Base-by-base conservation (phyloP, 1,284 basidiomycete species). In the Paramarasmius palmivorus region DNA sequence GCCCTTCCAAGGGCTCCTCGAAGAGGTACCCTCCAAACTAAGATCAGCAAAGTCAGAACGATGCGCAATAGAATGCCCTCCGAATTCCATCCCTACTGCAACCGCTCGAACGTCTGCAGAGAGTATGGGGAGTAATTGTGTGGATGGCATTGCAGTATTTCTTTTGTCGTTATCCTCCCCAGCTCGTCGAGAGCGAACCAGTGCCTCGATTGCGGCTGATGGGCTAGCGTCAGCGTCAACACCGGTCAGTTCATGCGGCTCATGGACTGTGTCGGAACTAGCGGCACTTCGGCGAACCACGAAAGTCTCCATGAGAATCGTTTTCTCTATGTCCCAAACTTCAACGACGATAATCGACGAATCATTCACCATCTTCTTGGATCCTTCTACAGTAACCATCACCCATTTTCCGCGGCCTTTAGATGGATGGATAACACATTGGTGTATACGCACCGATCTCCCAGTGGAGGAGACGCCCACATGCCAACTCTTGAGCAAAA, bases 371-470 rank as follows among this genome's bases (percentile, higher is more conserved):
- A 52, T 61, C 15, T 72, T 73, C n/a, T 74, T 76, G 38, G 74
- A 73, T 1, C 76, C 71, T 58, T 92, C 90, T 9, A 87, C 72
- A 0, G 93, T 84, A 23, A 96, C 90, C 69, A 96, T 84, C 23
- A 98, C 78, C 92, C 93, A 97, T 44, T 89, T 86, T 0, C 93
- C 93, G 57, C 89, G 82, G 2, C 93, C 93, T 61, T 88, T 92
- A 0, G 87, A 84, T 0, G 95, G 95, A 65, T 98, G 95, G 0
- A 94, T 74, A 4, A 77, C 79, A 59, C 88, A 86, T 61, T 91
- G 83, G 56, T 90, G 79, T 22, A 93, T 81, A 15, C 82, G 77
- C 2, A 75, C 78, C 12, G 75, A 73, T 46, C 73, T 70, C 1
- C 83, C 81, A 0, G 72, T 73, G 10, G 79, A 75, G 0, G 85